Base-by-base conservation (phyloP, 1,284 basidiomycete species). In the Tylopilus sp. region DNA sequence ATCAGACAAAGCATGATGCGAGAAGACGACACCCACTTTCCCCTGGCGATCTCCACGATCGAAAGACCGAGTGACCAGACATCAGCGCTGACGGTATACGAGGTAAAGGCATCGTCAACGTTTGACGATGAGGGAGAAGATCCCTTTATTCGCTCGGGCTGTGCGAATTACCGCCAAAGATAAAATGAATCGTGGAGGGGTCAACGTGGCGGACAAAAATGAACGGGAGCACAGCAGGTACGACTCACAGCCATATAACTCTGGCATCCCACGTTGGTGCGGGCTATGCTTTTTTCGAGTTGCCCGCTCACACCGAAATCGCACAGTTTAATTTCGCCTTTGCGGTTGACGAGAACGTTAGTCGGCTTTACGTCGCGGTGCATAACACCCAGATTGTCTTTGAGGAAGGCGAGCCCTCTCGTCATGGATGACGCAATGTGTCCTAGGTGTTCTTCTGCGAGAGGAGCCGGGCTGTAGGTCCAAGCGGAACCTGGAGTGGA, bases 281-380 rank as follows among this genome's bases (percentile, higher is more conserved):
- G 97, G 21, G 96, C 95, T 18, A 99, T 76, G 52, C 87, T 91
- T 68, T 94, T 94, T 68, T 99, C 94, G 35, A 99, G 78, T 68
- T 99, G 94, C 3, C 95, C 95, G 4, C 94, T 97, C 0, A 99
- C 94, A 24, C 95, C 96, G 69, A 99, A 99, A 69, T 99, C 95
- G 67, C 94, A 97, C 1, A 99, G 78, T 72, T 98, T 99, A 66
- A 98, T 79, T 56, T 93, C 78, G 9, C 95, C 96, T 59, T 83
- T 89, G 56, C 74, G 76, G 70, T 95, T 98, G 56, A 97, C 82
- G 21, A 99, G 81, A 7, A 99, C 87, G 64, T 99, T 99, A 4
- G 96, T 98, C 1, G 96, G 95, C 68, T 99, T 99, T 56, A 99
- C 94, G 62, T 95, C 92, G 65, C 95, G 82, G 70, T 99, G 95